Evolutionary conservation across 495 filamentous ascomycete species (phyloP), one percentile per base, ranked within the genome.

Genomic region (Eremomyces bilateralis): DNA sequence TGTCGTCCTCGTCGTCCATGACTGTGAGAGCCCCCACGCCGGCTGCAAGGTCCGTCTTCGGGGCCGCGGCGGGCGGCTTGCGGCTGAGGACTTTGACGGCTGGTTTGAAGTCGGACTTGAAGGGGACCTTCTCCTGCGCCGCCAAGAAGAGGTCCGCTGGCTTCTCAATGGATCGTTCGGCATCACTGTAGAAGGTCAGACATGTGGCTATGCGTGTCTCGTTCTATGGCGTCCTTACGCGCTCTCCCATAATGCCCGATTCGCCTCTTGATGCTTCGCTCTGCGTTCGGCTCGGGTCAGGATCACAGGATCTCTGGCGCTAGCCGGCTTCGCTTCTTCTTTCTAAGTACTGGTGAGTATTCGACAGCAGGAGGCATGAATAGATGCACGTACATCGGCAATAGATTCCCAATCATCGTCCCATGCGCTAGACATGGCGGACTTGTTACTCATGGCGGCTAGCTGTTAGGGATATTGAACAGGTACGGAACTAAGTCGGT

Each of bases 321-420:
- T n/a, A n/a, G 32, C 29, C 15, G 33, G 21, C 13, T 37, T 42
- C 37, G 40, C 29, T 34, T 51, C 53, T 39, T 63, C 45, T 36
- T 54, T 52, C 54, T 67, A 46, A 3, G 19, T 15, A 34, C 25
- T 31, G 20, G 24, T 31, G 5, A 45, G 36, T n/a, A 32, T 27
- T 25, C n/a, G 20, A 17, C 17, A n/a, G 11, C 5, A 13, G n/a
- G 30, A 32, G 6, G 30, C 30, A 17, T 17, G 30, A 17, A 15
- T 6, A 6, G 30, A 17, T 32, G 30, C 12, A 17, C 15, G 8
- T 35, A 74, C 71, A 58, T 91, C 80, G 24, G 76, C 80, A 48
- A 76, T 62, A 3, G 56, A 58, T 49, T 83, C 77, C 80, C 81
- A 93, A 45, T 92, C 79, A 42, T 85, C 80, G 37, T 81, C 83